These are phyloP conservation scores for Phytophthora tentaculata DNA, from an alignment of 352 stramenopile genomes.

Conservation along the genomic window DNA sequence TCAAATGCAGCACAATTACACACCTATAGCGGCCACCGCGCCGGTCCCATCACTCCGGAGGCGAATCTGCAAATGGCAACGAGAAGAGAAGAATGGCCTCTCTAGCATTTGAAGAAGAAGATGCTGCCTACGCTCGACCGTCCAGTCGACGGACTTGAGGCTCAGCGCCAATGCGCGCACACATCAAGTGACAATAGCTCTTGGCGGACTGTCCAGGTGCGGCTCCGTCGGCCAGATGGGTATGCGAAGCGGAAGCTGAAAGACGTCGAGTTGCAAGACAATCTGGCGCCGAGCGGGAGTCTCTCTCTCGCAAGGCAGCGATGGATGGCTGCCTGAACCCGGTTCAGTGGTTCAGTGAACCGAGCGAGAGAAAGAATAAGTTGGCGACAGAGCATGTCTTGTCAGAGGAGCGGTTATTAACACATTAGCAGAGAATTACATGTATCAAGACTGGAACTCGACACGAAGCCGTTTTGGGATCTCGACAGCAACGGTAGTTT, in stretches of 20 bases:
- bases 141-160: background rate
- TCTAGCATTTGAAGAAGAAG: background rate
- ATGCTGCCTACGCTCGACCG: background rate
- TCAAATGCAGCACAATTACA: constrained; percentile 26
- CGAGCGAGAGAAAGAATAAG: background rate
- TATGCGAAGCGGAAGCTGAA: constrained; percentile 27
- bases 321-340: constrained; percentile 4
- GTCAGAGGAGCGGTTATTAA: too few relatives aligned
- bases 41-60: background rate
- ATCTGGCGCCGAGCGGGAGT: background rate
- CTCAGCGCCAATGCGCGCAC: background rate
- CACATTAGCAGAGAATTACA: background rate
- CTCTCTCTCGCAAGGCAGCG: constrained; percentile 2
- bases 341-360: too few relatives aligned
- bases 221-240: constrained; percentile 22
- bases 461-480: too few relatives aligned
- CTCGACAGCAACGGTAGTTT: too few relatives aligned
- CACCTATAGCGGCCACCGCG: background rate
- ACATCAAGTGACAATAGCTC: constrained; percentile 7
- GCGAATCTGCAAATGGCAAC: constrained; percentile 7
- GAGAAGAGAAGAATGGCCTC: constrained; percentile 1
- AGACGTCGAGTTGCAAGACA: constrained; percentile 21
- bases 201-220: constrained; percentile 24
- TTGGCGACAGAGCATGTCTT: background rate
- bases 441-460: too few relatives aligned